Percentiles rank a stretch among this genome's conserved stretches.
These are phyloP conservation scores for Acacia pycnantha DNA, from an alignment of 331 rosid genomes.

Conservation along the genomic window DNA sequence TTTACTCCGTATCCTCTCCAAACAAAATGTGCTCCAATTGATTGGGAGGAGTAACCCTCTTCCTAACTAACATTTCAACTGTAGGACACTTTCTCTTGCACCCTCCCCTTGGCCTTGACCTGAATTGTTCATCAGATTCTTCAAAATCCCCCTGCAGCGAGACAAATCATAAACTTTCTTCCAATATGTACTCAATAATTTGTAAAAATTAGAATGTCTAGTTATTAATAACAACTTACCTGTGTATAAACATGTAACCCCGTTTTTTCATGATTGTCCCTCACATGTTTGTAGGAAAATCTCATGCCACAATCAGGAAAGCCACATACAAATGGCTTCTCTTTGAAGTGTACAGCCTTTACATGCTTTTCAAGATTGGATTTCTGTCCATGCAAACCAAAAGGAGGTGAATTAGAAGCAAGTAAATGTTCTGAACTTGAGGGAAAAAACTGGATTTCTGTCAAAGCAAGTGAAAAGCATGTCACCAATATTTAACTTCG, in stretches of 20 bases:
- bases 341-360: slow-evolving; percentile 55
- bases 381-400: slow-evolving; percentile 34
- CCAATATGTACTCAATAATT: not conserved
- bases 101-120: no score
- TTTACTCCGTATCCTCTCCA: not conserved
- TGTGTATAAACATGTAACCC: slow-evolving; percentile 47
- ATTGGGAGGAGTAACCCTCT: slow-evolving; percentile 53
- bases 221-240: slow-evolving; percentile 39
- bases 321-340: slow-evolving; percentile 54
- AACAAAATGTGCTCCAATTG: slow-evolving; percentile 28
- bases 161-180: not conserved
- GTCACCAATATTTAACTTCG: not conserved
- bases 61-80: slow-evolving; percentile 54
- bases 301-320: slow-evolving; percentile 67
- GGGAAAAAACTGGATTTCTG: slow-evolving; percentile 43
- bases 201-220: not conserved
- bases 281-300: slow-evolving; percentile 68
- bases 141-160: slow-evolving; percentile 59
- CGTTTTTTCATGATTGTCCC: slow-evolving; percentile 67
- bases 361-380: slow-evolving; percentile 56
- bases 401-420: not conserved
- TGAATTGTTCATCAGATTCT: slow-evolving; percentile 54
- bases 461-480: not conserved
- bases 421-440: not conserved
- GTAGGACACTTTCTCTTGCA: slow-evolving; percentile 53